Evolutionary conservation across 495 filamentous ascomycete species (phyloP).

Genomic region (Penicillium robsamsonii): DNA sequence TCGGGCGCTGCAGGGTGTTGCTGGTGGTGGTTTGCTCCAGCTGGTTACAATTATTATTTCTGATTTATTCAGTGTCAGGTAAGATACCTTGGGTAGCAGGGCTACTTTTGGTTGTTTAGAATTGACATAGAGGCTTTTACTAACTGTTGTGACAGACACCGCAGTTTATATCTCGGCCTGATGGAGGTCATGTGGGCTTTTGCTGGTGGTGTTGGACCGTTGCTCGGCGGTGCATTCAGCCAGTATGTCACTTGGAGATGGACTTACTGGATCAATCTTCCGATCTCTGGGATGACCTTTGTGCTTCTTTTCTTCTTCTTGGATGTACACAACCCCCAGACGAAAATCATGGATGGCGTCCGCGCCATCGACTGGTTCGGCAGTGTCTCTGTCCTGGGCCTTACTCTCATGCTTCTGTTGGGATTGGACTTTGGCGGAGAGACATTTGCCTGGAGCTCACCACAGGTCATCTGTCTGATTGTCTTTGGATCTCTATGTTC

Average conservation of each 20-base stretch:
- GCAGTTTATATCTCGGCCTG: slow-evolving; percentile 54
- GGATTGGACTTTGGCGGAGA: slow-evolving; percentile 77
- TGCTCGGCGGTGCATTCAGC: slow-evolving; percentile 68
- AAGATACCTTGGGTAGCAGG: slow-evolving; percentile 3
- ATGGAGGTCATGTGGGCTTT: slow-evolving; percentile 57
- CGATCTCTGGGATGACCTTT: slow-evolving; percentile 55
- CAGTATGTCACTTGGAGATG: slow-evolving; percentile 63
- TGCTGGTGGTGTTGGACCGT: slow-evolving; percentile 59
- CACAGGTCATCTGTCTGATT: slow-evolving; percentile 72
- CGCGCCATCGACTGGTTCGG: slow-evolving; percentile 78
- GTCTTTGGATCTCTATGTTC: slow-evolving; percentile 66
- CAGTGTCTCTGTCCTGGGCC: slow-evolving; percentile 63
- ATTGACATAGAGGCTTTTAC: not conserved
- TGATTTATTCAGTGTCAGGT: slow-evolving; percentile 60
- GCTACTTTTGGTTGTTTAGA: not conserved
- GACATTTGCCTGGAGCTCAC: slow-evolving; percentile 67
- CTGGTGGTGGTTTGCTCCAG: slow-evolving; percentile 53
- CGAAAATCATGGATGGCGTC: slow-evolving; percentile 58
- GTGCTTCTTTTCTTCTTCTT: slow-evolving; percentile 57
- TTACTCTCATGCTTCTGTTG: slow-evolving; percentile 73
- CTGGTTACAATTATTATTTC: slow-evolving; percentile 54
- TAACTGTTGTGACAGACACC: slow-evolving; percentile 30
- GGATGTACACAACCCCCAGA: slow-evolving; percentile 60
- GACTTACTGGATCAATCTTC: slow-evolving; percentile 73
- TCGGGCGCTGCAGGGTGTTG: slow-evolving; percentile 54